Evolutionary conservation across 2,329 filamentous ascomycete genomes (phyloP), one percentile per base, ranked within the genome.

Genomic region (Neophaeococcomyces aloes): DNA sequence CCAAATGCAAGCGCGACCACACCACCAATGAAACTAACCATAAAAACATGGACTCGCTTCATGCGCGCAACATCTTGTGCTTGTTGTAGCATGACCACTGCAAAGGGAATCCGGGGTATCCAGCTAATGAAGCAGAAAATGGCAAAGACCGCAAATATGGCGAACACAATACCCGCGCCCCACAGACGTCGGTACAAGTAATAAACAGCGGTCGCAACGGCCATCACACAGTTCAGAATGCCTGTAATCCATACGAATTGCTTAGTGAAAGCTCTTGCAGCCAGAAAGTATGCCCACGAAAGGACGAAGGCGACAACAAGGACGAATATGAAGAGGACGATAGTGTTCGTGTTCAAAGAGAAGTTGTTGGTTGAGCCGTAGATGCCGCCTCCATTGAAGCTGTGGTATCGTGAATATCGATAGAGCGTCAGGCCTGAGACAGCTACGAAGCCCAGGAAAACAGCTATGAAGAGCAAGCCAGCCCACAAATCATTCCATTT

Each of bases 401-500:
- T 65, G 52, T 78, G 76, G 34, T 76, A 79, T 7, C 64, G 65
- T 51, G 76, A 70, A 57, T 94, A 94, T 42, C 83, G 83, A 52
- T 82, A 75, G 30, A 95, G 76, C 0, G 79, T 71, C 27, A 94
- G 69, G 2, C 72, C 87, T 6, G 82, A 88, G 38, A 94, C 79
- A 7, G 75, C 86, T 7, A 78, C 73, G 56, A 83, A 94, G 11
- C 86, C 87, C 2, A 74, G 64, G 58, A 82, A 81, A 18, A 83
- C 79, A 14, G 75, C 63, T 29, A 91, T 70, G 54, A 93, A 76
- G 78, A 95, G 67, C 31, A 93, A 66, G 3, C 83, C 87, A 3
- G 88, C 88, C 89, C 88, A 95, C 19, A 84, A 59, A 60, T 96
- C 89, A 57, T 95, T 86, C 66, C 75, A 94, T 62, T 89, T 93